Conservation (phyloP, 2,329 filamentous ascomycete genomes). For the Hymenoscyphus albidus region DNA sequence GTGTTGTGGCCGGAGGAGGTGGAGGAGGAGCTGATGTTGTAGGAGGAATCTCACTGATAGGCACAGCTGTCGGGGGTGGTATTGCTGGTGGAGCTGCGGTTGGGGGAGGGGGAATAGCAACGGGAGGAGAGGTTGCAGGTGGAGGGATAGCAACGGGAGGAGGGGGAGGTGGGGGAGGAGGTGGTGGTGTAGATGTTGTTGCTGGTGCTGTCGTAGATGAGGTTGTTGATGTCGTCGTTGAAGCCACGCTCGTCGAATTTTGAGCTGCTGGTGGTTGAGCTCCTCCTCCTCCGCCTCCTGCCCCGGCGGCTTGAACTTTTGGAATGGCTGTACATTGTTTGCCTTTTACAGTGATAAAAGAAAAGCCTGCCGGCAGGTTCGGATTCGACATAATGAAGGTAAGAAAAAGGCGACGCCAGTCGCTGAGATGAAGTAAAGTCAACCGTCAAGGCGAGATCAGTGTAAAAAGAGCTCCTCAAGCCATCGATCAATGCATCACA, state of each 20-base stretch:
- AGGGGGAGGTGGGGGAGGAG: not conserved
- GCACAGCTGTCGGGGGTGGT: not conserved
- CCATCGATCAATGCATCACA: slow-evolving; percentile 22
- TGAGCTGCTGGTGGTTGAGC: slow-evolving; percentile 12
- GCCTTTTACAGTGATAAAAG: slow-evolving; percentile 47
- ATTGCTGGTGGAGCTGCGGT: not conserved
- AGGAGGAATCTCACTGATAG: not conserved
- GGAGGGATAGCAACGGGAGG: slow-evolving; percentile 6
- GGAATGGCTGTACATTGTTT: slow-evolving; percentile 53
- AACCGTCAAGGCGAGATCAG: slow-evolving; percentile 27
- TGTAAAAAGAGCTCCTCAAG: slow-evolving; percentile 23
- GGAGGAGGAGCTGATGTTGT: slow-evolving; percentile 6
- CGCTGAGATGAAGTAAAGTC: slow-evolving; percentile 21
- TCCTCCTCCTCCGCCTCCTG: slow-evolving; percentile 8
- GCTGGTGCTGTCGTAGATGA: slow-evolving; percentile 6
- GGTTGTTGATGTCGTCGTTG: slow-evolving; percentile 12
- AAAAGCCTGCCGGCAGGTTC: slow-evolving; percentile 44
- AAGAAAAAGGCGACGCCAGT: slow-evolving; percentile 26
- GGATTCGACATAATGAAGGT: slow-evolving; percentile 39
- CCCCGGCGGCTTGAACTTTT: slow-evolving; percentile 26
- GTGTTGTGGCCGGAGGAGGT: slow-evolving; percentile 13
- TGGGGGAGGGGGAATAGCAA: not conserved
- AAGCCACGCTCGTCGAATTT: slow-evolving; percentile 16
- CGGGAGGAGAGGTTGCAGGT: slow-evolving; percentile 9
- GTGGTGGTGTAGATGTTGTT: not conserved